Evolutionary conservation across 352 stramenopile genomes (phyloP).

Genomic region (Phytophthora nicotianae): DNA sequence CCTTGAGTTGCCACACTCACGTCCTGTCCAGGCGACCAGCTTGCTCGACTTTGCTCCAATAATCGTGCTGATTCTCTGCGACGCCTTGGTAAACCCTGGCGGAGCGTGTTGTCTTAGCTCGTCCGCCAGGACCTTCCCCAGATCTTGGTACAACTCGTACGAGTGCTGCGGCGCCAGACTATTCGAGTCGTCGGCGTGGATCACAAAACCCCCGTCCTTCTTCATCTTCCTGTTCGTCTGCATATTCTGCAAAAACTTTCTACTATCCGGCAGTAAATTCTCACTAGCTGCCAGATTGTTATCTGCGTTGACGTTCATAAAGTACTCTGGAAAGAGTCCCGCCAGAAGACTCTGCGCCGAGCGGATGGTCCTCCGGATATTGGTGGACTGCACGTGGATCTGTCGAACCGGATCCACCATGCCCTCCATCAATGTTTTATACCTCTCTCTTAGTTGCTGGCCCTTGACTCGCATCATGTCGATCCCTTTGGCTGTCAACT

Average conservation of each 20-base stretch:
- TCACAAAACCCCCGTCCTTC: conserved; percentile 31
- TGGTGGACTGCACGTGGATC: conserved; percentile 79
- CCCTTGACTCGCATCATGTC: conserved; percentile 68
- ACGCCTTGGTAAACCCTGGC: conserved; percentile 38
- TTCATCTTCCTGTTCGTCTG: conserved; percentile 5
- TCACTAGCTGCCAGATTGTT: conserved; percentile 17
- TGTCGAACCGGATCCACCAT: conserved; percentile 43
- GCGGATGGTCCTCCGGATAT: conserved; percentile 74
- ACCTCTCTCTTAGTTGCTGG: conserved; percentile 43
- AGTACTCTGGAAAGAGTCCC: conserved; percentile 68
- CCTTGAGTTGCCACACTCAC: conserved; percentile 36
- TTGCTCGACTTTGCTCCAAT: conserved; percentile 44
- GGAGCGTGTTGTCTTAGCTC: conserved; percentile 61
- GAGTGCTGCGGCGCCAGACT: conserved; percentile 64
- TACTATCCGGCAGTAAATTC: conserved; percentile 14
- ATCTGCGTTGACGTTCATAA: conserved; percentile 24
- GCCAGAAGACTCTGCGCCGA: conserved; percentile 73
- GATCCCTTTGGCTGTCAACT: conserved; percentile 73
- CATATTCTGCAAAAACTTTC: conserved; percentile 20
- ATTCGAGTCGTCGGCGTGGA: conserved; percentile 58
- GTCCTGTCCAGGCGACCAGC: conserved; percentile 66
- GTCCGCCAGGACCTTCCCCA: conserved; percentile 53
- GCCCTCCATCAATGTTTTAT: conserved; percentile 43
- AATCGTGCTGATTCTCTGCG: conserved; percentile 49
- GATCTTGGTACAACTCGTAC: conserved; percentile 63